Percentiles rank a stretch among this genome's conserved stretches.
Evolutionary conservation across 768 basidiomycete genomes (phyloP).

Genomic region (Cystoderma amianthinum): DNA sequence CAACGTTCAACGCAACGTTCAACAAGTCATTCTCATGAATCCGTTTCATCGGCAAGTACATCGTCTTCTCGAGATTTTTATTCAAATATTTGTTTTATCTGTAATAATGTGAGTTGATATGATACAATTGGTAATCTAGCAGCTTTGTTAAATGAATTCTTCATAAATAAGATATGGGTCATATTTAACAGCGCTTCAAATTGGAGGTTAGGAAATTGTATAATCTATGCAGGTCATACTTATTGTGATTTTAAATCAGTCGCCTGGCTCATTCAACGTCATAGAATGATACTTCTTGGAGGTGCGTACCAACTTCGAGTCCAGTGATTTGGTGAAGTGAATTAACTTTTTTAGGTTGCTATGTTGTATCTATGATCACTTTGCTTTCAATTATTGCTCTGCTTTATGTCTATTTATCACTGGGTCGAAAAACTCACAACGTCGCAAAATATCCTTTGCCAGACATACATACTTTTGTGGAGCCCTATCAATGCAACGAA

Average conservation of each 20-base stretch:
- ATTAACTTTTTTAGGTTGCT: too few relatives aligned
- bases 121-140: too few relatives aligned
- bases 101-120: conserved; percentile 16
- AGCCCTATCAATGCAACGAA: conserved; percentile 32
- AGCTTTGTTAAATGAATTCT: too few relatives aligned
- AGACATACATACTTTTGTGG: conserved; percentile 19
- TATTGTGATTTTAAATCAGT: conserved; percentile 10
- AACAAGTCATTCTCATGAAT: too few relatives aligned
- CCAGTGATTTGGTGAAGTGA: too few relatives aligned
- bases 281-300: conserved; percentile 12
- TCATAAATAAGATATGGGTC: conserved; percentile 30
- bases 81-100: conserved; percentile 15
- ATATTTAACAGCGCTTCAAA: conserved; percentile 22
- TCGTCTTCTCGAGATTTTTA: conserved; percentile 5
- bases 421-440: conserved; percentile 25
- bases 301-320: conserved; percentile 14
- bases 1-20: too few relatives aligned
- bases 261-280: conserved; percentile 20
- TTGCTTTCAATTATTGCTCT: conserved; percentile 16
- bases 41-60: too few relatives aligned
- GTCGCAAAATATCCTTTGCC: conserved; percentile 22
- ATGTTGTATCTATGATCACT: conserved; percentile 18
- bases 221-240: neutral
- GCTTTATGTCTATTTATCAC: conserved; percentile 25
- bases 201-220: too few relatives aligned